Base-by-base conservation (phyloP, 78 protist species). In the Mantamonas sphyraenae region DNA sequence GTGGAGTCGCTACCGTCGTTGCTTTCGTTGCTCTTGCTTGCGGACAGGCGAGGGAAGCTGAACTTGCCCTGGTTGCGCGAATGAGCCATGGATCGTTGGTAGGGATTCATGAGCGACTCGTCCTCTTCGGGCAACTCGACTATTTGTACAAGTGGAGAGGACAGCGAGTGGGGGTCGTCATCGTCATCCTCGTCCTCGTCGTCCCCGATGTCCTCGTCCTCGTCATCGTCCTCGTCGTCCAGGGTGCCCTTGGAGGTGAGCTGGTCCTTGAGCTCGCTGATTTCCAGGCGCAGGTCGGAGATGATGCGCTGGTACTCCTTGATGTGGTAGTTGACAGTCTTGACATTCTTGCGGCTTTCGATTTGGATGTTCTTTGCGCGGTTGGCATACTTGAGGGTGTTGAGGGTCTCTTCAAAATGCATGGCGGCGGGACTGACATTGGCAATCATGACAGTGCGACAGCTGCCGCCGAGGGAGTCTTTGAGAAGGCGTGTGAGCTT, bases 401-500 rank as follows among this genome's bases (percentile, higher is more conserved):
- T 92, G 74, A 74, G 70, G 2, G 93, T 85, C 55, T 97, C 99
- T 33, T 92, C 95, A 34, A 60, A 87, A 9, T 55, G 79, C 30
- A 64, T n/a, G 0, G 65, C 72, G 14, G 84, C 74, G 22, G 89
- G 95, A 40, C 87, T 66, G 55, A 91, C 75, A 57, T 81, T 87
- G 8, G 96, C 94, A 24, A 97, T 86, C 96, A 97, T 93, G 30
- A 86, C 82, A 9, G 99, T 93, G 33, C 66, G 26, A 38, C 92
- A 77, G 66, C 93, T 92, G 42, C 99, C 99, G n/a, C 98, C 97
- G 3, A 95, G 79, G 2, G 93, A 77, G 71, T 94, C 98, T 66
- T 83, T 68, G 26, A 88, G 59, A 50, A 84, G 24, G 9, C 83
- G 61, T 31, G 93, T 88, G 24, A 88, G 71, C 72, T 88, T 83